phyloP scores from a whole-genome alignment of 495 filamentous ascomycete species.

The Aspergillus ostianus region DNA sequence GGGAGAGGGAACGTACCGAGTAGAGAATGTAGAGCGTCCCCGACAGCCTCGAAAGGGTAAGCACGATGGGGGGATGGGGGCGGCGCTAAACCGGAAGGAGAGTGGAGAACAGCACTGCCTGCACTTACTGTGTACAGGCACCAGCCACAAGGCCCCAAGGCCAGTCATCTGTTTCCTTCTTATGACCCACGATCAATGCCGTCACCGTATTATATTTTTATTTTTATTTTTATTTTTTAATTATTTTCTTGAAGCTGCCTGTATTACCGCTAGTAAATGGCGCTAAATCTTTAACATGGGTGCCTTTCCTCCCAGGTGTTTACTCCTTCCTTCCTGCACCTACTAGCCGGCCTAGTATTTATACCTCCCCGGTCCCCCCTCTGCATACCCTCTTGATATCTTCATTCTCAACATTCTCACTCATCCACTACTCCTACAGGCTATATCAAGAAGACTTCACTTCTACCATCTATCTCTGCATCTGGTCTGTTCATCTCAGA shows the following conservation, averaged over 20 bases:
- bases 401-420: background rate
- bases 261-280: background rate
- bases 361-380: background rate
- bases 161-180: background rate
- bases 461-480: background rate
- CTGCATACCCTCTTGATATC: background rate
- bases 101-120: slow-evolving; percentile 3
- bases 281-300: slow-evolving; percentile 7
- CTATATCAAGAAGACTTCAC: background rate
- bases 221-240: too few species aligned
- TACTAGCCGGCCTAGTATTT: background rate
- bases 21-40: too few species aligned
- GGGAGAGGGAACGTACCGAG: too few species aligned
- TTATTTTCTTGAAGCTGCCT: slow-evolving; percentile 1
- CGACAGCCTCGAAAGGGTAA: slow-evolving; percentile 1
- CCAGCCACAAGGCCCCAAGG: slow-evolving; percentile 10
- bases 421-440: background rate
- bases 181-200: too few species aligned
- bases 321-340: background rate
- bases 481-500: slow-evolving; percentile 9
- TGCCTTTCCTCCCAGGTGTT: slow-evolving; percentile 9
- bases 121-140: background rate
- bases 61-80: background rate
- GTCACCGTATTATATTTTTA: too few species aligned
- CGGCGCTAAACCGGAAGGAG: background rate